These are phyloP conservation scores for Naganishia friedmannii DNA, from an alignment of 768 basidiomycete species.

Conservation along the genomic window DNA sequence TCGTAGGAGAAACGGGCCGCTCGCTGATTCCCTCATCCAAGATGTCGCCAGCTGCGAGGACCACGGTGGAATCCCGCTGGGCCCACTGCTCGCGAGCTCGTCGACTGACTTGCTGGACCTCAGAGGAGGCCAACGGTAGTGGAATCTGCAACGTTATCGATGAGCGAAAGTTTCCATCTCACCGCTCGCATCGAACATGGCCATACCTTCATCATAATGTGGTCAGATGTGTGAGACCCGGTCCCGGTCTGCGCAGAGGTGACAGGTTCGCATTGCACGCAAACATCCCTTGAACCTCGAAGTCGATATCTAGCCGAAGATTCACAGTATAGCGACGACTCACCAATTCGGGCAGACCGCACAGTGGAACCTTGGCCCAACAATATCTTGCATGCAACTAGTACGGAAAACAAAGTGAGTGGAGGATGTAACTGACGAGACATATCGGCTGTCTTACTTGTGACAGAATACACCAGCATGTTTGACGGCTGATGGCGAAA, in stretches of 20 bases:
- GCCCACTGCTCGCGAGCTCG: conserved; percentile 73
- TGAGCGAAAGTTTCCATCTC: background rate
- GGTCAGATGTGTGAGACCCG: conserved; percentile 53
- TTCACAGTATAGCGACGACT: conserved; percentile 1
- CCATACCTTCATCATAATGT: conserved; percentile 87
- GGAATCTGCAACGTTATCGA: conserved; percentile 65
- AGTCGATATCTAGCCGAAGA: background rate
- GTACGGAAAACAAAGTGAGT: conserved; percentile 23
- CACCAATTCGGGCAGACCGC: conserved; percentile 69
- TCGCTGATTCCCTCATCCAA: conserved; percentile 20
- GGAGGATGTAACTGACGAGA: background rate
- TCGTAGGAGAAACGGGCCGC: conserved; percentile 66
- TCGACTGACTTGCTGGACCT: conserved; percentile 73
- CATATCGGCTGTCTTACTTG: conserved; percentile 61
- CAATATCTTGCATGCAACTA: conserved; percentile 83
- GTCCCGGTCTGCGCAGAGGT: conserved; percentile 25
- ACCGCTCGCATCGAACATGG: background rate
- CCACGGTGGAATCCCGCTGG: conserved; percentile 67
- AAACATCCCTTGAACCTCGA: conserved; percentile 45
- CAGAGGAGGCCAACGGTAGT: conserved; percentile 68
- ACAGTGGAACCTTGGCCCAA: conserved; percentile 90
- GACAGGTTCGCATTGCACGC: conserved; percentile 48
- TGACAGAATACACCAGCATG: conserved; percentile 81
- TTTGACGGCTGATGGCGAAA: conserved; percentile 60
- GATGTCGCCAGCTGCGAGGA: conserved; percentile 54